These are phyloP conservation scores for Monilinia vaccinii-corymbosi DNA, from an alignment of 2,329 filamentous ascomycete species.

Conservation along the genomic window DNA sequence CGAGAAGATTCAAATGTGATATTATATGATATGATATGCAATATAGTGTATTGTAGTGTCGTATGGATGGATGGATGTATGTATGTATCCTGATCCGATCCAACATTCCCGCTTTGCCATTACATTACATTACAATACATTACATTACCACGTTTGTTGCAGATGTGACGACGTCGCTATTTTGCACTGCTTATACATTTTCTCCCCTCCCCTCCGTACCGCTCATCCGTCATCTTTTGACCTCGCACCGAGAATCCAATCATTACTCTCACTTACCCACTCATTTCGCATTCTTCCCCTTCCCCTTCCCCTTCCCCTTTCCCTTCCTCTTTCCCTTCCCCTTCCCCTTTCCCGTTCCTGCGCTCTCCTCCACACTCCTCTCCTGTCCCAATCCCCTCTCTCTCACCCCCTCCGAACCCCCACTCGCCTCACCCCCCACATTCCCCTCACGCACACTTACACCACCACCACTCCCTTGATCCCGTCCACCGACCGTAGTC, in stretches of 20 bases:
- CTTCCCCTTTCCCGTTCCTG: background rate
- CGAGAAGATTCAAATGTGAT: too few relatives aligned
- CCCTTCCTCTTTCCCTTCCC: background rate
- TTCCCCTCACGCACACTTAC: background rate
- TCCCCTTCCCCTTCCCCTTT: background rate
- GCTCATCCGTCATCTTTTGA: background rate
- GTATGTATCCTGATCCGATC: too few relatives aligned
- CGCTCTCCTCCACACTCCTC: too few relatives aligned
- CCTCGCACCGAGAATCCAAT: background rate
- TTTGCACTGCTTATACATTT: background rate
- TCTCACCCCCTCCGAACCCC: background rate
- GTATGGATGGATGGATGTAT: too few relatives aligned
- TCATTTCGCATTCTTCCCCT: background rate
- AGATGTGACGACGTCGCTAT: background rate
- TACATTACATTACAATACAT: too few relatives aligned
- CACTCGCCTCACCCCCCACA: background rate
- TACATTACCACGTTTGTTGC: background rate
- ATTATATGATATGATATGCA: too few relatives aligned
- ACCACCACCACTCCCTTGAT: too few relatives aligned
- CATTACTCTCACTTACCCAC: background rate
- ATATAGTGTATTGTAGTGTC: too few relatives aligned
- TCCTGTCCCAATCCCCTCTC: background rate
- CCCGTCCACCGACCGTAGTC: background rate
- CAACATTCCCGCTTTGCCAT: too few relatives aligned
- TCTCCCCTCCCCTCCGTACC: background rate